phyloP scores from a whole-genome alignment of 345 rosid species.

The Excoecaria cochinchinensis region DNA sequence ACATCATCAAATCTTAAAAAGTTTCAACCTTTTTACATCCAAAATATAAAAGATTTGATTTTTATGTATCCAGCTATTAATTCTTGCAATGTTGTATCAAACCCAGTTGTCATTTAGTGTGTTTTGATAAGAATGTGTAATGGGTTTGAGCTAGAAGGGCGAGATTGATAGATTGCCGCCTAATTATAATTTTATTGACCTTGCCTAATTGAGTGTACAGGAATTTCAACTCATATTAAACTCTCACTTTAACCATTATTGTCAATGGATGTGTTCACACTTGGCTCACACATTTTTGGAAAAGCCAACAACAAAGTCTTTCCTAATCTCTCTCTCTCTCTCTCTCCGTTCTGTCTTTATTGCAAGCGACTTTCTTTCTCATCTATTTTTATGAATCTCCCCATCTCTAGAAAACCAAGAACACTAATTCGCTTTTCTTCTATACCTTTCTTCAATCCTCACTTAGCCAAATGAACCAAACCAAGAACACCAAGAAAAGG shows the following conservation, averaged over 20 bases:
- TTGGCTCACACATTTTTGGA: conserved; percentile 1
- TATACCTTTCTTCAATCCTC: conserved; percentile 9
- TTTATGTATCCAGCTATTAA: not conserved
- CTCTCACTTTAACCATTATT: not conserved
- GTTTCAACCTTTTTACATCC: not conserved
- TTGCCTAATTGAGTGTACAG: not conserved
- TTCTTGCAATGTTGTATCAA: not conserved
- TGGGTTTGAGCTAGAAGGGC: not conserved
- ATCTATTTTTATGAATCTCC: conserved; percentile 20
- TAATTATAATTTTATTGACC: not conserved
- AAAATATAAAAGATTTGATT: not conserved
- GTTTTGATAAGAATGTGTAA: not conserved
- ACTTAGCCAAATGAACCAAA: conserved; percentile 22
- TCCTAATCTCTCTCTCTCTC: not conserved
- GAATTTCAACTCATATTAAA: not conserved
- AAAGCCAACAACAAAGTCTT: not conserved
- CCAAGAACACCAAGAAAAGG: conserved; percentile 14
- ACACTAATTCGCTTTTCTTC: not conserved
- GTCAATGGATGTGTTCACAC: conserved; percentile 19
- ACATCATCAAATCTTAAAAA: not conserved
- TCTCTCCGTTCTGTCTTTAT: not conserved
- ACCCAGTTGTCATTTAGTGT: not conserved
- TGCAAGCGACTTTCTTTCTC: not conserved
- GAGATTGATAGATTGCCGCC: not conserved
- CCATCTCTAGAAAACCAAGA: conserved; percentile 11